Conservation (phyloP, 805 yeast genomes). For the Myxozyma nipponensis region DNA sequence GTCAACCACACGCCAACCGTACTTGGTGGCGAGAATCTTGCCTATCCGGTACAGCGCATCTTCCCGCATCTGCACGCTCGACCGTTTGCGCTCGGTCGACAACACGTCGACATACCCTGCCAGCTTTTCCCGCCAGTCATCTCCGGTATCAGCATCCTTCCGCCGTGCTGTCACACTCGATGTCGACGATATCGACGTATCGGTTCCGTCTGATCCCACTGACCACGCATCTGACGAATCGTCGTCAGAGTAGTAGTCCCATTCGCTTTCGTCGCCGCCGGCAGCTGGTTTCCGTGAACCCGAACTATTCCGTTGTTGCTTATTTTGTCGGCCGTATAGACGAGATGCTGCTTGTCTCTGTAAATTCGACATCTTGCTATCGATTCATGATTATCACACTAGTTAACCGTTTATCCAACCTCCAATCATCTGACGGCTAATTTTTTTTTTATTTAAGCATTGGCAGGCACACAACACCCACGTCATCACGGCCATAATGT, state of each 20-base stretch:
- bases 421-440: too few species aligned
- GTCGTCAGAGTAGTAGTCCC: slow-evolving; percentile 17
- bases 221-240: slow-evolving; percentile 24
- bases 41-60: slow-evolving; percentile 19
- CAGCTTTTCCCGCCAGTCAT: slow-evolving; percentile 23
- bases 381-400: too few species aligned
- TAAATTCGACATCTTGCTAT: slow-evolving; percentile 24
- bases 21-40: slow-evolving; percentile 19
- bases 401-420: too few species aligned
- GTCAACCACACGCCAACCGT: slow-evolving; percentile 22
- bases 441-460: too few species aligned
- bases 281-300: too few species aligned
- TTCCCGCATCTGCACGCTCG: slow-evolving; percentile 15
- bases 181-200: slow-evolving; percentile 18
- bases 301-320: background rate
- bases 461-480: too few species aligned
- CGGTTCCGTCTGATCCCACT: slow-evolving; percentile 17
- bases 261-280: background rate
- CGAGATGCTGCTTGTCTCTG: slow-evolving; percentile 20
- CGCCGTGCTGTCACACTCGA: slow-evolving; percentile 11
- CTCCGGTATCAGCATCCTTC: slow-evolving; percentile 17
- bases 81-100: slow-evolving; percentile 20
- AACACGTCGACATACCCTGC: slow-evolving; percentile 12
- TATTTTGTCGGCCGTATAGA: slow-evolving; percentile 7
- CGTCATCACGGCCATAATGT: too few species aligned